phyloP scores from a whole-genome alignment of 2,329 filamentous ascomycete species.

The Fusarium sp. region DNA sequence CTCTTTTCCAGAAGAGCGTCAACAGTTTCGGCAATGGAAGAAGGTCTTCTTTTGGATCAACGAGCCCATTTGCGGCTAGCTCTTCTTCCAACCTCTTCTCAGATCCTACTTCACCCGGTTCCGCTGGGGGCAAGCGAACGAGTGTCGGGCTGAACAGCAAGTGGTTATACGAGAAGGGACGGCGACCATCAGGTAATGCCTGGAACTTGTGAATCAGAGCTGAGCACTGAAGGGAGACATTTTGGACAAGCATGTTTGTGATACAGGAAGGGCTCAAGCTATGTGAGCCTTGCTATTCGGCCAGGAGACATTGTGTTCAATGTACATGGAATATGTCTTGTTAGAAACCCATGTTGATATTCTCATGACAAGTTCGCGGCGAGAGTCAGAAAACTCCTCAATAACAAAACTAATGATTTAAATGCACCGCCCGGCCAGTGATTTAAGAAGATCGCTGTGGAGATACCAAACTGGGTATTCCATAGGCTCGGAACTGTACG shows the following conservation, averaged over 20 bases:
- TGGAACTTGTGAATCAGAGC: slow-evolving; percentile 49
- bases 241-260: slow-evolving; percentile 14
- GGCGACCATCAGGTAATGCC: slow-evolving; percentile 61
- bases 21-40: slow-evolving; percentile 59
- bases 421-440: background rate
- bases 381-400: slow-evolving; percentile 2
- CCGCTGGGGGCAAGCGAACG: slow-evolving; percentile 71
- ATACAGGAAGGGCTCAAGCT: slow-evolving; percentile 9
- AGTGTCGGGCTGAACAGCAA: slow-evolving; percentile 88
- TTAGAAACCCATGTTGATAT: slow-evolving; percentile 5
- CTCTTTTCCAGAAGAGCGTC: slow-evolving; percentile 75
- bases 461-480: background rate
- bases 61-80: slow-evolving; percentile 62
- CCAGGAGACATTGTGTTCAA: background rate
- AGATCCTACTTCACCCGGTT: slow-evolving; percentile 77
- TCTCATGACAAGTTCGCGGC: background rate
- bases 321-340: background rate
- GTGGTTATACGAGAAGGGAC: slow-evolving; percentile 91
- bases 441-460: background rate
- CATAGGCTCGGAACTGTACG: background rate
- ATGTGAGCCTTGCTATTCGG: slow-evolving; percentile 6
- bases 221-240: slow-evolving; percentile 2
- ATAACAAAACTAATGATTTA: slow-evolving; percentile 19
- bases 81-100: slow-evolving; percentile 60
- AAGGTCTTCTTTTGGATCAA: slow-evolving; percentile 71